Base-by-base conservation (phyloP, 192 early-diverging fungal genomes). In the Coemansia sp. region DNA sequence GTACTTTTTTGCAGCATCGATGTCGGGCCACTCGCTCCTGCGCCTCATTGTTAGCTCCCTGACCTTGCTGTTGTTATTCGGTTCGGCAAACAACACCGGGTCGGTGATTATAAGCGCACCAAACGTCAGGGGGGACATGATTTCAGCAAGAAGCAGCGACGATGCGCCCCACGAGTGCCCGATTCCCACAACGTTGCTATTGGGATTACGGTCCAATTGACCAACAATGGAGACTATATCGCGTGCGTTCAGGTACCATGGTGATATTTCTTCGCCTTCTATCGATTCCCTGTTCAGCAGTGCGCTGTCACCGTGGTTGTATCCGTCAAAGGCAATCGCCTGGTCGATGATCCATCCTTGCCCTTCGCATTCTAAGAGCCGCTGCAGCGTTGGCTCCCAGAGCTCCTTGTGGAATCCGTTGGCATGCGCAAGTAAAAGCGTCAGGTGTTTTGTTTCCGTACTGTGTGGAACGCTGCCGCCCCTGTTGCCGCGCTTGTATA, bases 321-420 rank as follows among this genome's bases (percentile, higher is more conserved):
- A 81, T 0, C 35, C 63, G 41, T 85, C 84, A 14, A 81, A 24
- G 5, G 75, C 77, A 7, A 85, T 30, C 0, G 78, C 72, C n/a
- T 59, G 55, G 14, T 63, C 73, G 11, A 85, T 71, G 9, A 15
- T 14, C 75, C 78, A 85, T 6, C 51, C 51, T 6, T 23, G 0
- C 53, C 49, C 59, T 14, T 53, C 6, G 23, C 67, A 46, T 4
- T 44, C 46, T 36, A 83, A 77, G 5, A 83, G 61, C 16, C 65
- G 64, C 44, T 72, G 36, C 0, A 83, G 59, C 1, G 66, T 63
- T 9, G 81, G 81, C 57, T 83, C 81, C 81, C 81, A 84, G 3
- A 84, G 77, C 51, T 78, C 81, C 62, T 84, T 84, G 69, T 84
- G 81, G 57, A 84, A 84, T 9, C 81, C 81, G n/a, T 71, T 78